Evolutionary conservation across 108 stramenopile species (phyloP), one percentile per base, ranked within the genome.

Genomic region (Fragilaria radians): DNA sequence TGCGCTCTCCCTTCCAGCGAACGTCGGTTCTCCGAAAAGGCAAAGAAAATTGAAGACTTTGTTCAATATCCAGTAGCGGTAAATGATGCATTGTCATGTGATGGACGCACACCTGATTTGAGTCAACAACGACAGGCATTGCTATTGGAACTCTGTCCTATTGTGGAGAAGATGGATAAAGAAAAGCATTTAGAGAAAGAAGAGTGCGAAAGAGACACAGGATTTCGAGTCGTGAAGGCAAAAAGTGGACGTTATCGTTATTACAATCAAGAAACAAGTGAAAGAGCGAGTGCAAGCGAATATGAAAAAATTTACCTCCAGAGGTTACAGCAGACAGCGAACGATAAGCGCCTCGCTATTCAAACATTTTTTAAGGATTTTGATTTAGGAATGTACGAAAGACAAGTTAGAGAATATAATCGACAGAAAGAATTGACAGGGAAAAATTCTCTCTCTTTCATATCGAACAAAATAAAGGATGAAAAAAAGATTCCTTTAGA

Each of bases 121-220:
- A 14, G 22, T 49, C 31, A 66, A 61, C 33, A 26, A 33, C 48
- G 24, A 50, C 31, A 48, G 4, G 54, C 27, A 23, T 27, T 55
- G 54, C 7, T 29, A 18, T 18, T 55, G 5, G 62, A 66, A 46
- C 64, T 72, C n/a, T 53, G 52, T 46, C 71, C 71, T 11, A 58
- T 66, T 54, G 52, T 72, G 26, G 33, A 57, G 3, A 54, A 66
- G 24, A 72, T 72, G 49, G 71, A 72, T 32, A 61, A 50, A 47
- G 58, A 61, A 3, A 72, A 62, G 49, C 30, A 28, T 5, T 34
- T 46, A 18, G 71, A 72, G 36, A 65, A 32, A 3, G 45, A 65
- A 5, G 49, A 54, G 26, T 62, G 64, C 55, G 65, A 72, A 29
- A 18, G 36, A 23, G 54, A 50, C n/a, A 72, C 71, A 5, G 54